phyloP scores from a whole-genome alignment of 768 basidiomycete genomes.

The Gyrodon lividus region DNA sequence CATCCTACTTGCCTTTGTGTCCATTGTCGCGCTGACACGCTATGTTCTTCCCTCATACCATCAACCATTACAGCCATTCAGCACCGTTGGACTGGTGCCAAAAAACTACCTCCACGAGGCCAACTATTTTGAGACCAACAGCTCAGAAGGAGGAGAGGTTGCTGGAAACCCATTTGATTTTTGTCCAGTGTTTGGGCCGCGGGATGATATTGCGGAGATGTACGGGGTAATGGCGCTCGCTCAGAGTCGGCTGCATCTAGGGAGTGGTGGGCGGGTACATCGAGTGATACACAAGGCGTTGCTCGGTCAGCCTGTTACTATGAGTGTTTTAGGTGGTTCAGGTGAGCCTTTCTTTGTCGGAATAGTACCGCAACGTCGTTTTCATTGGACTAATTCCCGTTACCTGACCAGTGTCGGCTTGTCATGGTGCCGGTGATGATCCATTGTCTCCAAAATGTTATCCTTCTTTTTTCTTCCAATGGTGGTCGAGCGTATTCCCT shows the following conservation, averaged over 20 bases:
- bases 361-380: background rate
- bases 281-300: conserved; percentile 81
- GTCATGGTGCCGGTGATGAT: conserved; percentile 91
- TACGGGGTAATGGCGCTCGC: conserved; percentile 76
- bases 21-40: conserved; percentile 56
- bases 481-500: conserved; percentile 98
- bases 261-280: conserved; percentile 81
- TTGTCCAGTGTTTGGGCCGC: conserved; percentile 84
- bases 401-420: conserved; percentile 72
- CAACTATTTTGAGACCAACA: conserved; percentile 24
- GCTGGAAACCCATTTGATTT: conserved; percentile 75
- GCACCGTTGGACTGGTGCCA: conserved; percentile 52
- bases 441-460: conserved; percentile 84
- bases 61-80: conserved; percentile 21
- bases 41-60: conserved; percentile 46
- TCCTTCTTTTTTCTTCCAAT: conserved; percentile 92
- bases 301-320: conserved; percentile 82
- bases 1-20: conserved; percentile 53
- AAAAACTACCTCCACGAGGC: conserved; percentile 81
- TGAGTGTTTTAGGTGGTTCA: conserved; percentile 88
- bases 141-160: conserved; percentile 33
- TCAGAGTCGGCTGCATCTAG: conserved; percentile 72
- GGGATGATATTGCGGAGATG: conserved; percentile 74
- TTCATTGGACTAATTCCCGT: background rate
- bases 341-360: conserved; percentile 45